These are phyloP conservation scores for Bondarzewia mesenterica DNA, from an alignment of 1,284 basidiomycete genomes.

Conservation along the genomic window DNA sequence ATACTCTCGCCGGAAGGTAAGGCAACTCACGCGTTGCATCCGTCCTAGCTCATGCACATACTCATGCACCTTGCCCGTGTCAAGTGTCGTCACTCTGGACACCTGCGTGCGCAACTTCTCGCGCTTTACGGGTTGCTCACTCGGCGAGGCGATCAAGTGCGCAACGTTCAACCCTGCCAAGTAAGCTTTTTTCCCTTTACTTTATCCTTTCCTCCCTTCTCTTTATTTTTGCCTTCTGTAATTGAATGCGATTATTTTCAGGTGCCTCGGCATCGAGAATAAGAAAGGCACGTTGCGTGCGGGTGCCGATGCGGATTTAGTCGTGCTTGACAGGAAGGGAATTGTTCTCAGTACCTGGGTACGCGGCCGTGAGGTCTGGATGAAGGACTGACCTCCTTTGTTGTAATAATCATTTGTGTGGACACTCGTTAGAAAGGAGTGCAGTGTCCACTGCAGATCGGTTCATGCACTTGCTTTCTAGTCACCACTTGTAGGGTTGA, in stretches of 20 bases:
- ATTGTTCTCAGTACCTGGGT: conserved; percentile 76
- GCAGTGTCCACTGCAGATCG: no score
- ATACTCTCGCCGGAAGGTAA: conserved; percentile 80
- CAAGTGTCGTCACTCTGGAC: conserved; percentile 71
- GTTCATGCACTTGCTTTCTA: no score
- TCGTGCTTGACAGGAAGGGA: conserved; percentile 65
- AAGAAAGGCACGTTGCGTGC: conserved; percentile 73
- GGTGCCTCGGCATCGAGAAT: conserved; percentile 71
- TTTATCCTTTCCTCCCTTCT: neutral
- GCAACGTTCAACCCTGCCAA: conserved; percentile 79
- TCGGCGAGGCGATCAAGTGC: conserved; percentile 79
- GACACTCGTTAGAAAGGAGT: no score
- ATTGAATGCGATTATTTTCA: conserved; percentile 16
- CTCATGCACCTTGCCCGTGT: conserved; percentile 5
- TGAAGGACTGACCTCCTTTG: no score
- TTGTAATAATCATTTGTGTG: no score
- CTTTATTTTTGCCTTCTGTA: neutral
- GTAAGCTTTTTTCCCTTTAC: conserved; percentile 33
- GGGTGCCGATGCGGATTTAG: conserved; percentile 80
- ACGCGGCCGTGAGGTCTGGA: conserved; percentile 66
- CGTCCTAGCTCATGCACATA: conserved; percentile 8
- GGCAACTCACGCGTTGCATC: conserved; percentile 11
- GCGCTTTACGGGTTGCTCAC: conserved; percentile 72
- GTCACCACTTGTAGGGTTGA: no score
- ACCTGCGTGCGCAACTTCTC: conserved; percentile 82